Percentiles rank a stretch among this genome's conserved stretches.
Conservation (phyloP, 257 asterid species). For the Verbena officinalis region DNA sequence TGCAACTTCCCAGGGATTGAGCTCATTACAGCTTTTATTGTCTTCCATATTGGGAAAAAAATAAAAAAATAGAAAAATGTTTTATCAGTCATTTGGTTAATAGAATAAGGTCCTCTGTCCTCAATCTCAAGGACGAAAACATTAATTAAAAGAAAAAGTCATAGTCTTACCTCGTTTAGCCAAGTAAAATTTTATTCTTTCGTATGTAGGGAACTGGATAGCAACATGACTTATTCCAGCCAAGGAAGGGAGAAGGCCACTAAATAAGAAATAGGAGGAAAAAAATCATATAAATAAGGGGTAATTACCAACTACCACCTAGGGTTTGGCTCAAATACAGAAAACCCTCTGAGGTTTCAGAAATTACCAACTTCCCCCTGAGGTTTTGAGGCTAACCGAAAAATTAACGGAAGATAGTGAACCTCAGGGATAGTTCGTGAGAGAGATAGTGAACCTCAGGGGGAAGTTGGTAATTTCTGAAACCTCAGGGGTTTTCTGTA, state of each 20-base stretch:
- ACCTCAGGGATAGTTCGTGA: no score
- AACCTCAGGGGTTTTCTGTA: no score
- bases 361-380: no score
- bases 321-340: no score
- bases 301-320: not conserved
- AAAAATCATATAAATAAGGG: not conserved
- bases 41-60: conserved; percentile 40
- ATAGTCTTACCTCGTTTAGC: conserved; percentile 65
- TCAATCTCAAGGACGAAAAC: no score
- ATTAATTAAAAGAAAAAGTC: not conserved
- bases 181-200: conserved; percentile 75
- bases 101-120: no score
- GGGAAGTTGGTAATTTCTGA: no score
- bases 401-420: no score
- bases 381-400: no score
- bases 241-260: conserved; percentile 96
- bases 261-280: conserved; percentile 41
- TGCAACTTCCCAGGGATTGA: conserved; percentile 70
- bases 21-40: conserved; percentile 56
- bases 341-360: no score
- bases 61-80: not conserved
- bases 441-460: no score
- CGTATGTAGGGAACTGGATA: conserved; percentile 95
- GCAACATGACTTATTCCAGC: conserved; percentile 96
- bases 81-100: conserved; percentile 11